Conservation (phyloP, 2,329 filamentous ascomycete species). For the Fusarium hainanense region DNA sequence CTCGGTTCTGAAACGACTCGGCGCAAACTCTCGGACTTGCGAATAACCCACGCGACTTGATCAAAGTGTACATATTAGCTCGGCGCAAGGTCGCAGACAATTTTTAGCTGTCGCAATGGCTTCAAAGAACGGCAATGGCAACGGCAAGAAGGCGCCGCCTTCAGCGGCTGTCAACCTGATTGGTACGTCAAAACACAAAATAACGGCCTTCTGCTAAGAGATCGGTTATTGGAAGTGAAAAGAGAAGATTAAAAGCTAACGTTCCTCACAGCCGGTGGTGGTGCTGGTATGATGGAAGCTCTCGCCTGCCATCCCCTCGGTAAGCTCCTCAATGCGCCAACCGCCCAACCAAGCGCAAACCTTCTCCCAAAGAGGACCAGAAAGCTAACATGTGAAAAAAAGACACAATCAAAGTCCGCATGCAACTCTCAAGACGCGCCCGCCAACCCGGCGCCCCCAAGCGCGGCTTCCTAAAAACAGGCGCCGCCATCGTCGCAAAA, state of each 20-base stretch:
- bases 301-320: slow-evolving; percentile 93
- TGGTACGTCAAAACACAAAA: slow-evolving; percentile 60
- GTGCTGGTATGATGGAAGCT: slow-evolving; percentile 99
- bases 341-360: slow-evolving; percentile 3
- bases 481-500: slow-evolving; percentile 84
- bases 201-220: no score
- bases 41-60: neutral
- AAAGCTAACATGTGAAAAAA: slow-evolving; percentile 48
- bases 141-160: slow-evolving; percentile 75
- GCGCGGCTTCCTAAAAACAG: slow-evolving; percentile 89
- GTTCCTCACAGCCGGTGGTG: slow-evolving; percentile 80
- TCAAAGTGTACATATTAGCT: neutral
- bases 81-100: neutral
- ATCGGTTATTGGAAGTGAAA: no score
- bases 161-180: slow-evolving; percentile 92
- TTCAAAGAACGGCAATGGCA: slow-evolving; percentile 45
- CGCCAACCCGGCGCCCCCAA: slow-evolving; percentile 84
- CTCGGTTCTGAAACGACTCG: slow-evolving; percentile 35
- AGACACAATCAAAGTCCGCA: slow-evolving; percentile 99
- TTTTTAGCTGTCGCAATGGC: slow-evolving; percentile 47
- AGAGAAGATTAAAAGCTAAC: no score
- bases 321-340: slow-evolving; percentile 56
- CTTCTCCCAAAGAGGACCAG: no score
- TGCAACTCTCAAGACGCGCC: slow-evolving; percentile 94
- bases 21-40: slow-evolving; percentile 17